phyloP scores from a whole-genome alignment of 1,284 basidiomycete genomes.

The Ustanciosporium gigantosporum region DNA sequence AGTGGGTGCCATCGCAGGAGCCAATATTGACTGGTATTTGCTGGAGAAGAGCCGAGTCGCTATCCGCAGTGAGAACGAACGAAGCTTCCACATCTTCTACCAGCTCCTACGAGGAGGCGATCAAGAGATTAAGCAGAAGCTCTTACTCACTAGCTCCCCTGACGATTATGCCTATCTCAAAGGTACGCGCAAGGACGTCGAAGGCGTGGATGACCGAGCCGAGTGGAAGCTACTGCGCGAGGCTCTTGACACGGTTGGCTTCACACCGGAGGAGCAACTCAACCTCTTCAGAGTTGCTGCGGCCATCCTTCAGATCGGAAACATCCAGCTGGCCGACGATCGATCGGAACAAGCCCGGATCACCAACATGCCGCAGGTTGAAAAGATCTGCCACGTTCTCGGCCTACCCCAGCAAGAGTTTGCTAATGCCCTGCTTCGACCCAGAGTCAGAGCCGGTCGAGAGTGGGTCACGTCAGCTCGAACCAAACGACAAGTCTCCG shows the following conservation, averaged over 20 bases:
- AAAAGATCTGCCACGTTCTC: slow-evolving; percentile 89
- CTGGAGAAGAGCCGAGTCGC: slow-evolving; percentile 92
- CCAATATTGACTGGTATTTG: slow-evolving; percentile 98
- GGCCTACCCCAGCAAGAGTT: slow-evolving; percentile 90
- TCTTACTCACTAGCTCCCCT: slow-evolving; percentile 72
- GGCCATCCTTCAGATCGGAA: slow-evolving; percentile 92
- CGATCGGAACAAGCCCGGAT: slow-evolving; percentile 86
- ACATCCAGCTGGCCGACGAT: slow-evolving; percentile 80
- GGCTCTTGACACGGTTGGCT: slow-evolving; percentile 84
- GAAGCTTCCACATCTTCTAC: slow-evolving; percentile 97
- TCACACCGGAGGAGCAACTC: slow-evolving; percentile 79
- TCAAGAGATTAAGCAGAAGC: slow-evolving; percentile 63
- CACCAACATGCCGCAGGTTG: slow-evolving; percentile 63
- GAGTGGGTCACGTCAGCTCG: slow-evolving; percentile 96
- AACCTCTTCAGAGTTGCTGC: slow-evolving; percentile 94
- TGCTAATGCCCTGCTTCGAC: slow-evolving; percentile 69
- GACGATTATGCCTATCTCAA: slow-evolving; percentile 90
- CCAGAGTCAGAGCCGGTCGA: slow-evolving; percentile 87
- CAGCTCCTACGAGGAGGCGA: slow-evolving; percentile 67
- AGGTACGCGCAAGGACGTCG: slow-evolving; percentile 83
- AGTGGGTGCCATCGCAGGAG: slow-evolving; percentile 92
- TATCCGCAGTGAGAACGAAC: slow-evolving; percentile 66
- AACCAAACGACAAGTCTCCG: slow-evolving; percentile 86
- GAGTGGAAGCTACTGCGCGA: slow-evolving; percentile 84
- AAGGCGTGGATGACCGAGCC: slow-evolving; percentile 87